phyloP scores from a whole-genome alignment of 495 filamentous ascomycete species.

The Penicillium robsamsonii region DNA sequence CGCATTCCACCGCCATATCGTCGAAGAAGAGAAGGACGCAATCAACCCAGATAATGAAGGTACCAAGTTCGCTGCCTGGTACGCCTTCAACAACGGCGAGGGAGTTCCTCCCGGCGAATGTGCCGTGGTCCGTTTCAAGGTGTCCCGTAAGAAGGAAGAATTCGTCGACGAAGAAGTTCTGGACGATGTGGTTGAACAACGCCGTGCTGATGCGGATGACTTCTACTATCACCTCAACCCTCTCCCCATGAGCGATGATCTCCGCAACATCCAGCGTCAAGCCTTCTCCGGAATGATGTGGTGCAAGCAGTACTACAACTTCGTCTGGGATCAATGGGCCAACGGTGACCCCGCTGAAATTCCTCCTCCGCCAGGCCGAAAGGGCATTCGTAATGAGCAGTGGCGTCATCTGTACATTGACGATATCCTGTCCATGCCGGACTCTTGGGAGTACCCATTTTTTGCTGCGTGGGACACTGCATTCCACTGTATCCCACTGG shows the following conservation, averaged over 20 bases:
- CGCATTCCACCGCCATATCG: constrained; percentile 86
- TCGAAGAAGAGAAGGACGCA: constrained; percentile 73
- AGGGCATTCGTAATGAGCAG: constrained; percentile 76
- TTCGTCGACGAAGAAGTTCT: constrained; percentile 91
- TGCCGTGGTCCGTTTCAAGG: constrained; percentile 88
- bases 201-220: constrained; percentile 85
- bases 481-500: constrained; percentile 92
- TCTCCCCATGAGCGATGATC: constrained; percentile 88
- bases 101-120: constrained; percentile 88
- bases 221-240: constrained; percentile 94
- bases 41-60: constrained; percentile 78
- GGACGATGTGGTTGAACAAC: constrained; percentile 85
- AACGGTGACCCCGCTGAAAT: constrained; percentile 75
- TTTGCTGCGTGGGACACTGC: constrained; percentile 98
- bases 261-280: constrained; percentile 92
- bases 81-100: constrained; percentile 81
- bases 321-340: constrained; percentile 96
- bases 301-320: constrained; percentile 95
- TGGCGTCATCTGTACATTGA: constrained; percentile 95
- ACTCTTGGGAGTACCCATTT: constrained; percentile 98
- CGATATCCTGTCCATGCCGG: constrained; percentile 94
- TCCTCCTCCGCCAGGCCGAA: constrained; percentile 77
- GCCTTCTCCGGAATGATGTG: constrained; percentile 96
- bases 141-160: constrained; percentile 67
- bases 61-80: constrained; percentile 91